These are phyloP conservation scores for Leccinum pseudoinsigne DNA, from an alignment of 1,284 basidiomycete species.

Conservation along the genomic window DNA sequence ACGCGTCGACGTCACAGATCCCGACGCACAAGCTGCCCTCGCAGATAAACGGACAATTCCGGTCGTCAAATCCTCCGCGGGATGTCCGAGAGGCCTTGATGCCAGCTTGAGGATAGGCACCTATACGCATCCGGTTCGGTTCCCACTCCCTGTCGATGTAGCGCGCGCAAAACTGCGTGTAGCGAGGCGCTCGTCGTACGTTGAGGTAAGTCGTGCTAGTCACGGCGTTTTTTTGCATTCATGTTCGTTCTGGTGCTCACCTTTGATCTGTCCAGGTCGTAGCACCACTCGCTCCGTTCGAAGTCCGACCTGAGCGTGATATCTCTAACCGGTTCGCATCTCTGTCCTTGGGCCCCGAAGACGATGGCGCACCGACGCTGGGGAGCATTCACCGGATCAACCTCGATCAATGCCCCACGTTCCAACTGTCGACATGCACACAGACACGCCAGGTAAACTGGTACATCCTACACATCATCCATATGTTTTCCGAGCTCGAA, in stretches of 20 bases:
- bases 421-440: conserved; percentile 17
- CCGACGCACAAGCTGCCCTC: conserved; percentile 14
- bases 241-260: not conserved
- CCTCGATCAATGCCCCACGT: conserved; percentile 36
- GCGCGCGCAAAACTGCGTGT: conserved; percentile 39
- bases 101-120: conserved; percentile 16
- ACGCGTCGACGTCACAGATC: conserved; percentile 23
- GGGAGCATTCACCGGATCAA: conserved; percentile 46
- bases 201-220: conserved; percentile 41
- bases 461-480: conserved; percentile 27
- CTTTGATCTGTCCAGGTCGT: conserved; percentile 26
- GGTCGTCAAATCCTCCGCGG: conserved; percentile 1
- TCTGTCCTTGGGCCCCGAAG: conserved; percentile 9
- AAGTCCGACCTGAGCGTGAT: conserved; percentile 21
- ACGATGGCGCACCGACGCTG: conserved; percentile 22
- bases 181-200: conserved; percentile 49
- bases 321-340: conserved; percentile 36
- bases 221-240: not conserved
- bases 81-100: conserved; percentile 4
- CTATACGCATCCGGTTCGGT: conserved; percentile 9
- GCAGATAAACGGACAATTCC: conserved; percentile 9
- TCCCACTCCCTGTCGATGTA: conserved; percentile 36
- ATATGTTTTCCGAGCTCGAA: conserved; percentile 32
- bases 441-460: conserved; percentile 18
- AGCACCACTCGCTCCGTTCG: conserved; percentile 25